Base-by-base conservation (phyloP, 2,329 filamentous ascomycete species). In the Setomelanomma holmii region DNA sequence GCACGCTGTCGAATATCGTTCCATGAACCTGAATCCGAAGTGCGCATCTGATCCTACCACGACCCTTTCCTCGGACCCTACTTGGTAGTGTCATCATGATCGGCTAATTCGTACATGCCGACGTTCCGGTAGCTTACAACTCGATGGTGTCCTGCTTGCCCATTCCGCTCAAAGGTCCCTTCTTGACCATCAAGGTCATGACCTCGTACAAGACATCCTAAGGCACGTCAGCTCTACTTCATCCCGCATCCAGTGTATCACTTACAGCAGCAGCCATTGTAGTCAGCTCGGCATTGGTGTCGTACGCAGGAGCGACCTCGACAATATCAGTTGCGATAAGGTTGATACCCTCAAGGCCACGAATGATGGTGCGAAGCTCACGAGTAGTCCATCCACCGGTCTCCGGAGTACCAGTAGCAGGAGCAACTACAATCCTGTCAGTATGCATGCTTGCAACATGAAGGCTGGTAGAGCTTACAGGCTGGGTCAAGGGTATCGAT, bases 401-500 rank as follows among this genome's bases (percentile, higher is more conserved):
- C 78, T 91, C 88, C 1, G 88, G 89, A 0, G 89, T 91, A 7
- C 89, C 89, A 0, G 88, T 91, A 0, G 86, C 88, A 11, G 88
- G 89, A 0, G 89, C 89, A 62, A 90, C 81, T 83, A 39, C 35
- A 17, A 5, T 17, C n/a, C 12, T 4, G 20, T 61, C 19, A 65
- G 51, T 41, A 8, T 2, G 34, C 14, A n/a, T n/a, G n/a, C n/a
- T n/a, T n/a, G n/a, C n/a, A n/a, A n/a, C n/a, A n/a, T n/a, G n/a
- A n/a, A n/a, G n/a, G n/a, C n/a, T n/a, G n/a, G 12, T 8, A 19
- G 22, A 76, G 14, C 82, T 73, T 73, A 86, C 83, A 93, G 4
- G 90, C 90, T 6, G 92, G 91, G 70, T 96, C 91, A 3, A 96
- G 80, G 0, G 90, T 92, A 68, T 96, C 91, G 64, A 96, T 96